These are phyloP conservation scores for Blastomyces silverae DNA, from an alignment of 2,329 filamentous ascomycete genomes.

Conservation along the genomic window DNA sequence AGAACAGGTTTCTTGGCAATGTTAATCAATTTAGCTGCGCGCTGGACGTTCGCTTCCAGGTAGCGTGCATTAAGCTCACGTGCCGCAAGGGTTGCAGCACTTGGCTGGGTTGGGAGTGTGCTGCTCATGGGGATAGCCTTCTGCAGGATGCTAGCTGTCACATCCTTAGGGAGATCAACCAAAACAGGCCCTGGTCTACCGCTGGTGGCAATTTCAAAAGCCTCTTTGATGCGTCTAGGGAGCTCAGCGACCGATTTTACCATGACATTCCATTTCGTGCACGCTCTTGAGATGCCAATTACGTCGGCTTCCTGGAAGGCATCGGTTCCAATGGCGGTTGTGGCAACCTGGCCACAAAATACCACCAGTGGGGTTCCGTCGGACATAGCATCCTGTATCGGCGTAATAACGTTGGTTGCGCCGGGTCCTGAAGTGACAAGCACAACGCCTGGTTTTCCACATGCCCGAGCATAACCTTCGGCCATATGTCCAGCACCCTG, in stretches of 20 bases:
- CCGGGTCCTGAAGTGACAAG: conserved; percentile 94
- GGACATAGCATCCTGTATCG: conserved; percentile 90
- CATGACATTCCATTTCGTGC: conserved; percentile 99
- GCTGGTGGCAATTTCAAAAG: conserved; percentile 94
- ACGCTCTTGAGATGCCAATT: conserved; percentile 84
- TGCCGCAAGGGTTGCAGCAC: conserved; percentile 75
- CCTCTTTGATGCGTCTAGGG: conserved; percentile 90
- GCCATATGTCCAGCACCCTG: conserved; percentile 99
- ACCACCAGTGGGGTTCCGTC: conserved; percentile 96
- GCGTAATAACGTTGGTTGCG: conserved; percentile 92
- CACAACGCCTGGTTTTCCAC: conserved; percentile 89
- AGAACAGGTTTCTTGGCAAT: conserved; percentile 88
- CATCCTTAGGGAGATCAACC: conserved; percentile 93
- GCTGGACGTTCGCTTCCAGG: conserved; percentile 64
- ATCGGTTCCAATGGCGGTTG: conserved; percentile 84
- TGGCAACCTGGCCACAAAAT: conserved; percentile 88
- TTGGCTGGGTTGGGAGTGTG: conserved; percentile 69
- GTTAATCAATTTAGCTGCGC: conserved; percentile 77
- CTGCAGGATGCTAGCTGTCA: conserved; percentile 76
- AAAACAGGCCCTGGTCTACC: conserved; percentile 90
- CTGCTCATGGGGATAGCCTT: conserved; percentile 75
- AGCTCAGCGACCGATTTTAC: conserved; percentile 92
- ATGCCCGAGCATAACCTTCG: conserved; percentile 89
- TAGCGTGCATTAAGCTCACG: conserved; percentile 65
- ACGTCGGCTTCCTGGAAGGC: conserved; percentile 97